Evolutionary conservation across 495 filamentous ascomycete genomes (phyloP).

Genomic region (Rhypophila decipiens): DNA sequence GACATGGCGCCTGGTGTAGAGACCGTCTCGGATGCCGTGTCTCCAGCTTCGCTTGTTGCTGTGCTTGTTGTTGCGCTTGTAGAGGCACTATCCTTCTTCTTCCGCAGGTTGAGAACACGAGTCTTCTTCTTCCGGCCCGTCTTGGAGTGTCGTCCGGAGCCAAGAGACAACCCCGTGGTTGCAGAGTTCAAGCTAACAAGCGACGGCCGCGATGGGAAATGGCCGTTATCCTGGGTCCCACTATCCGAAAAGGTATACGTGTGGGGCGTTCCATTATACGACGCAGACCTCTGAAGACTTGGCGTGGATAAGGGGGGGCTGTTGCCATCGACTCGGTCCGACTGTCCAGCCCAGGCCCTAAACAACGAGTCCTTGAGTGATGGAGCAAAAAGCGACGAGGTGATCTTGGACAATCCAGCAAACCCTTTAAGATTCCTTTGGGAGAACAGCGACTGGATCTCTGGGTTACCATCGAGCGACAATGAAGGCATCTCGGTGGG

Average conservation of each 20-base stretch:
- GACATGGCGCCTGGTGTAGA: constrained; percentile 39
- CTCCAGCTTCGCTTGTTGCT: constrained; percentile 34
- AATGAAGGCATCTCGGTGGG: constrained; percentile 65
- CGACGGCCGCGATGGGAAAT: constrained; percentile 40
- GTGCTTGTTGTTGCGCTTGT: constrained; percentile 41
- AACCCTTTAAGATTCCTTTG: constrained; percentile 81
- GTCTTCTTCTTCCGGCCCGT: constrained; percentile 79
- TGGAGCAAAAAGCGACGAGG: constrained; percentile 81
- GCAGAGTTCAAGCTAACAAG: constrained; percentile 42
- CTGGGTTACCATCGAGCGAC: constrained; percentile 66
- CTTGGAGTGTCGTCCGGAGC: constrained; percentile 58
- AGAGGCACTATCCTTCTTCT: constrained; percentile 51
- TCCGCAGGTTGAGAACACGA: constrained; percentile 85
- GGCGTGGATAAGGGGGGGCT: constrained; percentile 50
- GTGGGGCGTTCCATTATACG: constrained; percentile 53
- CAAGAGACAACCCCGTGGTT: constrained; percentile 57
- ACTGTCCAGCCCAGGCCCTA: constrained; percentile 81
- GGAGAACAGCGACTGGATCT: constrained; percentile 78
- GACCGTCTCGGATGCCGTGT: constrained; percentile 29
- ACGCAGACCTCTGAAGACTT: constrained; percentile 53
- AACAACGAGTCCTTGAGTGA: constrained; percentile 78
- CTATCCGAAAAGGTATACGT: constrained; percentile 57
- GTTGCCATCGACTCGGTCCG: constrained; percentile 59
- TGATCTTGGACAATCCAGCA: constrained; percentile 70
- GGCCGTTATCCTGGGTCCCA: constrained; percentile 43